Evolutionary conservation across 2,329 filamentous ascomycete genomes (phyloP).

Genomic region (Colletotrichum ledebouriae): DNA sequence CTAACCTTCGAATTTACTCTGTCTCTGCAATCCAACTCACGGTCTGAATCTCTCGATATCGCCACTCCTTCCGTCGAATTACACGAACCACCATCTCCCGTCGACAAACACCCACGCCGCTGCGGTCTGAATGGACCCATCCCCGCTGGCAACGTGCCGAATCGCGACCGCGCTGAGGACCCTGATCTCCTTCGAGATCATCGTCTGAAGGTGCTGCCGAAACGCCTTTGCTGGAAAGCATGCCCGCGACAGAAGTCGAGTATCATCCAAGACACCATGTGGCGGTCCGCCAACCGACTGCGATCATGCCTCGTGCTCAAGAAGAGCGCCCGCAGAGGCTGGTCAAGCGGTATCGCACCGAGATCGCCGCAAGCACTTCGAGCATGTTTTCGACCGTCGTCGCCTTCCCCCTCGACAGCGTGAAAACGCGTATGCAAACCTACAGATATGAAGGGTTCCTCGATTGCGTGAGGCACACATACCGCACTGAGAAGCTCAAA

Average conservation of each 20-base stretch:
- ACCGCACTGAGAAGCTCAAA: conserved; percentile 77
- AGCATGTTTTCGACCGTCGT: conserved; percentile 83
- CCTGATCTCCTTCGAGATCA: conserved; percentile 65
- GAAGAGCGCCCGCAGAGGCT: conserved; percentile 57
- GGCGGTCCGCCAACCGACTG: conserved; percentile 55
- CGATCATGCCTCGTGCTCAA: conserved; percentile 57
- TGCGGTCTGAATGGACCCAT: conserved; percentile 42
- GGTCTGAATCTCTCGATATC: conserved; percentile 19
- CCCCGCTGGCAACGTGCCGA: conserved; percentile 46
- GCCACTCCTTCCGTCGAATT: conserved; percentile 19
- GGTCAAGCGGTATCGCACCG: conserved; percentile 83
- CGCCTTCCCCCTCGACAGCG: conserved; percentile 89
- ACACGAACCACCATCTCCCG: conserved; percentile 16
- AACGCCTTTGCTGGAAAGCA: conserved; percentile 53
- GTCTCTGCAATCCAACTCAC: conserved; percentile 1
- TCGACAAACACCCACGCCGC: conserved; percentile 15
- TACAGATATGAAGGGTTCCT: conserved; percentile 82
- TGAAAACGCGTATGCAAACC: conserved; percentile 91
- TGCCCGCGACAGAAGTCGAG: conserved; percentile 54
- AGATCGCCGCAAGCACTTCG: conserved; percentile 82
- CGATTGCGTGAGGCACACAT: conserved; percentile 82
- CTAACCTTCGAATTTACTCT: conserved; percentile 2
- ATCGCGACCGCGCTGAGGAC: conserved; percentile 74
- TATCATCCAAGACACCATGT: conserved; percentile 59
- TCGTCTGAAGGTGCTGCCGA: conserved; percentile 59